Conservation (phyloP, 441 rosid species). For the Adansonia madagascariensis region DNA sequence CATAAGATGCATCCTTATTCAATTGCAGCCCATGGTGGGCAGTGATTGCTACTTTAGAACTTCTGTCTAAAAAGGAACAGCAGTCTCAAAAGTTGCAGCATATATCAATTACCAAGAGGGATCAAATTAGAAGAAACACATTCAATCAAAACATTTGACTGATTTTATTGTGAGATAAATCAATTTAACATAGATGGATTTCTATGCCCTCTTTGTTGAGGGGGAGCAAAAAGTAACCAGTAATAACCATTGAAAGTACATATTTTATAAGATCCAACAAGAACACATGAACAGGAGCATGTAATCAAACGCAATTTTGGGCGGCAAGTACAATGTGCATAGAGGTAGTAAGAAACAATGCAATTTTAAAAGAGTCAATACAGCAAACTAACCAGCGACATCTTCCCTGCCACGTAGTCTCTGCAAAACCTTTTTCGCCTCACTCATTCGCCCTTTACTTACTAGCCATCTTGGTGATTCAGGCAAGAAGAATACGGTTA, state of each 20-base stretch:
- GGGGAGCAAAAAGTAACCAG: background rate
- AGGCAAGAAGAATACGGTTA: constrained; percentile 57
- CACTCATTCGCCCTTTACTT: constrained; percentile 59
- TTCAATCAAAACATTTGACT: background rate
- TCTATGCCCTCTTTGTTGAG: background rate
- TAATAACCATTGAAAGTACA: background rate
- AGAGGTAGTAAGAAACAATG: background rate
- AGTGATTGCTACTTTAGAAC: constrained; percentile 9
- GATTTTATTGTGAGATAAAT: background rate
- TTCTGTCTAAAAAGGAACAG: background rate
- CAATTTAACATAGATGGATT: background rate
- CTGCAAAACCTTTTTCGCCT: constrained; percentile 58
- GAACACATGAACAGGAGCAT: background rate
- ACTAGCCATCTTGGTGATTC: constrained; percentile 73
- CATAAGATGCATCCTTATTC: constrained; percentile 14
- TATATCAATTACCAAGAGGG: background rate
- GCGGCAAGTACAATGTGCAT: constrained; percentile 21
- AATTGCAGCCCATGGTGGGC: constrained; percentile 4
- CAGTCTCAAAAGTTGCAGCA: background rate
- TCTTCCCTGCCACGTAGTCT: constrained; percentile 59
- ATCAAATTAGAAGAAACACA: background rate
- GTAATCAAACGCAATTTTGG: background rate
- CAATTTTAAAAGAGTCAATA: background rate
- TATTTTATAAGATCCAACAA: background rate
- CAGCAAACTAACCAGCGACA: constrained; percentile 54